These are phyloP conservation scores for Neurospora sp. DNA, from an alignment of 495 filamentous ascomycete genomes.

Conservation along the genomic window DNA sequence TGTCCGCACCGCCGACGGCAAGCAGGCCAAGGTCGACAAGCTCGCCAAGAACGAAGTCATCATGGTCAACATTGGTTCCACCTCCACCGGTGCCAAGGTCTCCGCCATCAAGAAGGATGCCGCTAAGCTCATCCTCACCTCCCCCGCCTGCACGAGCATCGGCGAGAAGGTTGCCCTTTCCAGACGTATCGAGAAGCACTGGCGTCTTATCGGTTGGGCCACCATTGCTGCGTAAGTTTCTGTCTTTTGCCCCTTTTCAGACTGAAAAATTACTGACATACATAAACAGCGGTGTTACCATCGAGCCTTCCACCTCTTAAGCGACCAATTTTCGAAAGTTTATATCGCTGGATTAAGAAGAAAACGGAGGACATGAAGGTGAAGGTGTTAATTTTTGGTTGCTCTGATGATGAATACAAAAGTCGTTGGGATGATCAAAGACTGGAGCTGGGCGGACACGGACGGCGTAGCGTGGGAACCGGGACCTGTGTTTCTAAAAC, in stretches of 20 bases:
- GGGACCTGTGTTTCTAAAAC: neutral
- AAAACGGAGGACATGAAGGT: no score
- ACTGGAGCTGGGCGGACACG: neutral
- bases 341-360: neutral
- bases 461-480: neutral
- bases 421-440: neutral
- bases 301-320: conserved; percentile 29
- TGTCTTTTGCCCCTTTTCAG: no score
- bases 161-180: conserved; percentile 96
- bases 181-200: conserved; percentile 97
- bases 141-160: conserved; percentile 83
- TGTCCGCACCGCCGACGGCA: conserved; percentile 95
- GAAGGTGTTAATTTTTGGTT: neutral
- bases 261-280: no score
- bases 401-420: neutral
- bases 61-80: conserved; percentile 99
- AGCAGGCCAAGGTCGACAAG: conserved; percentile 98
- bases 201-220: conserved; percentile 96
- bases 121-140: conserved; percentile 70
- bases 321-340: neutral
- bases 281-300: conserved; percentile 22
- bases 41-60: conserved; percentile 94
- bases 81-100: conserved; percentile 91
- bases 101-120: conserved; percentile 94
- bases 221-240: conserved; percentile 57